Base-by-base conservation (phyloP, 192 early-diverging fungal genomes). In the Rhizophlyctis rosea region DNA sequence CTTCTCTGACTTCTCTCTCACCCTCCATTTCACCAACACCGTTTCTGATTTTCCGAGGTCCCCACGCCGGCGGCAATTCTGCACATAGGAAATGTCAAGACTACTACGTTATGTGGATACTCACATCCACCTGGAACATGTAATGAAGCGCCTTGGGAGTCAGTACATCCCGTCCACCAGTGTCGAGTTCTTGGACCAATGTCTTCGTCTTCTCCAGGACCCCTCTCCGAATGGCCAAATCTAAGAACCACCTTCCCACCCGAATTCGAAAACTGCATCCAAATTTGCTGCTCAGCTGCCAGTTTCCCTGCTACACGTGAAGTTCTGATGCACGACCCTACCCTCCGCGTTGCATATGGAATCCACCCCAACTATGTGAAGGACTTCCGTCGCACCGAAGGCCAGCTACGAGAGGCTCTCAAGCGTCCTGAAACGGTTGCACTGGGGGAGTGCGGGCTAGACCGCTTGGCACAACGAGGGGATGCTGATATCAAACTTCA, bases 371-470 rank as follows among this genome's bases (percentile, higher is more conserved):
- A 18, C 49, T 27, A 50, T 32, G 59, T 50, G 7, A 25, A 4
- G 5, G 18, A 18, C 23, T 61, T 53, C 51, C 7, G 11, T 25
- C 47, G 47, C 47, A 50, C 47, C 51, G 59, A 50, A 25, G n/a
- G 7, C 5, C 5, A 61, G 13, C n/a, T 56, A 5, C 51, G 56
- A 18, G 16, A 61, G 24, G 54, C 33, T 29, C 59, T 57, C 18
- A 25, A 36, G 7, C 50, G 47, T 18, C 59, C 59, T 4, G n/a
- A 30, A 5, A 61, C 59, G 5, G 56, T 56, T 24, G 59, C 59
- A 4, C 4, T 61, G 25, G 59, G 59, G 7, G 59, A 61, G 30
- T 53, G 47, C 52, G 59, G 59, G 14, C 51, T 61, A 25, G 59
- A 61, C 25, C 47, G 47, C 30, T 24, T 30, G 13, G 47, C 47